Conservation (phyloP, 441 rosid genomes). For the Eruca vesicaria region DNA sequence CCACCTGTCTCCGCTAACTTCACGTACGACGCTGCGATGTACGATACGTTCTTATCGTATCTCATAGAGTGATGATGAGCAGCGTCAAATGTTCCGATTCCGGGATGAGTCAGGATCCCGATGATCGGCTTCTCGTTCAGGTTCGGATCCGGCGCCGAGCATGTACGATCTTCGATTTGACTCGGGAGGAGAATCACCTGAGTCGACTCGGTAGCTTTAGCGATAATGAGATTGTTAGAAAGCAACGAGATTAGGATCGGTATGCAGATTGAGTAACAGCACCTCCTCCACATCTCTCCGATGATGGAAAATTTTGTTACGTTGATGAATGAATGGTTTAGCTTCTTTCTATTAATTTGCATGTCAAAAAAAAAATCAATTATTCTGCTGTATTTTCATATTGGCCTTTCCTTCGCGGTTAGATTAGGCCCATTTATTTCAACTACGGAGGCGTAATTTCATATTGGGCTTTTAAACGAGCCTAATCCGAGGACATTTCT, state of each 20-base stretch:
- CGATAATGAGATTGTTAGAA: slow-evolving; percentile 36
- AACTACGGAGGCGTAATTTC: not conserved
- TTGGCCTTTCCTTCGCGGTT: not conserved
- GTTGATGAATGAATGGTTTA: not conserved
- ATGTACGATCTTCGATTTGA: slow-evolving; percentile 33
- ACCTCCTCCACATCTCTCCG: slow-evolving; percentile 57
- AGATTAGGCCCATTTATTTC: not conserved
- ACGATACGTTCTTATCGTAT: slow-evolving; percentile 62
- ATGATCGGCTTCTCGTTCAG: slow-evolving; percentile 74
- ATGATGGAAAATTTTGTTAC: not conserved
- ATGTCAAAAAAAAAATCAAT: not conserved
- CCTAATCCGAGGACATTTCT: not conserved
- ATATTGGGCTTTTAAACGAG: not conserved
- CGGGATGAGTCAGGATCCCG: slow-evolving; percentile 84
- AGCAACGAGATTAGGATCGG: slow-evolving; percentile 39
- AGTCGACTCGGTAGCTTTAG: slow-evolving; percentile 28
- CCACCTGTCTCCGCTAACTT: slow-evolving; percentile 94
- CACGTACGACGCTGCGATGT: slow-evolving; percentile 85
- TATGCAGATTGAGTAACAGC: slow-evolving; percentile 40
- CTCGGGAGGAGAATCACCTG: slow-evolving; percentile 45
- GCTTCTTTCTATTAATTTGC: not conserved
- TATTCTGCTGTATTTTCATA: not conserved
- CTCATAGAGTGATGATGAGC: slow-evolving; percentile 13
- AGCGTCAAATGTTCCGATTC: slow-evolving; percentile 45
- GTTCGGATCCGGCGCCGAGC: slow-evolving; percentile 47